phyloP scores from a whole-genome alignment of 2,329 filamentous ascomycete species.

The Aspergillus sp. region DNA sequence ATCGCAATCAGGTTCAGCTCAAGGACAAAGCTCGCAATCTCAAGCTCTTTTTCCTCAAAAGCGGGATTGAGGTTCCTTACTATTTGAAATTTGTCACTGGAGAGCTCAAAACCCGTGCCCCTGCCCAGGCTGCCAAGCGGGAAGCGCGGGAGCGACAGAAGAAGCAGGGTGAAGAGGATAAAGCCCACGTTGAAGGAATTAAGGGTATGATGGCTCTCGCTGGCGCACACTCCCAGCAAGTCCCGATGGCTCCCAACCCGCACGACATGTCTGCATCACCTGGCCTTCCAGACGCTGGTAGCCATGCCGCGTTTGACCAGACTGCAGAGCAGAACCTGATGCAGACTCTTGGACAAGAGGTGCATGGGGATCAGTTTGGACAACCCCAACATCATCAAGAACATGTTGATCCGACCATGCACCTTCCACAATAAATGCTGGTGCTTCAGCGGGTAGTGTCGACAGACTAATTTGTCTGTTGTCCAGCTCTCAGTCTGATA shows the following conservation, averaged over 20 bases:
- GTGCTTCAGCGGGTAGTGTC: too few relatives aligned
- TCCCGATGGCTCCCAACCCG: conserved; percentile 15
- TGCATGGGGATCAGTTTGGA: conserved; percentile 32
- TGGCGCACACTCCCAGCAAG: conserved; percentile 33
- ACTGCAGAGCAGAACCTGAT: conserved; percentile 39
- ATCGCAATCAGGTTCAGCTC: conserved; percentile 83
- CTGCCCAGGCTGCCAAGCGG: conserved; percentile 53
- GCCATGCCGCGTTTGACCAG: conserved; percentile 32
- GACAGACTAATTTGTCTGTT: too few relatives aligned
- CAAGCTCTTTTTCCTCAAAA: conserved; percentile 89
- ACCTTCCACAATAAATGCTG: conserved; percentile 17
- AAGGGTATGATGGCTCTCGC: conserved; percentile 45
- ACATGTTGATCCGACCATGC: conserved; percentile 32
- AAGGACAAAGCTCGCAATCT: conserved; percentile 90
- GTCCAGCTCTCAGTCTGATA: too few relatives aligned
- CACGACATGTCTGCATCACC: conserved; percentile 36
- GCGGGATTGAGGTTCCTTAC: conserved; percentile 82
- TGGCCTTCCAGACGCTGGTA: conserved; percentile 26
- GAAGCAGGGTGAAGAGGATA: conserved; percentile 43
- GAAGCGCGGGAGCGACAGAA: conserved; percentile 45
- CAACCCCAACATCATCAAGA: conserved; percentile 28
- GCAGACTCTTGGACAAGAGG: conserved; percentile 40
- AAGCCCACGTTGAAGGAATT: conserved; percentile 44
- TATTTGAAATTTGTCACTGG: conserved; percentile 85
- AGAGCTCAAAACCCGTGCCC: conserved; percentile 79